A percentile compares a stretch with the other conserved stretches of the same genome.
Evolutionary conservation across 352 stramenopile genomes (phyloP).

Genomic region (Globisporangium okanoganense): DNA sequence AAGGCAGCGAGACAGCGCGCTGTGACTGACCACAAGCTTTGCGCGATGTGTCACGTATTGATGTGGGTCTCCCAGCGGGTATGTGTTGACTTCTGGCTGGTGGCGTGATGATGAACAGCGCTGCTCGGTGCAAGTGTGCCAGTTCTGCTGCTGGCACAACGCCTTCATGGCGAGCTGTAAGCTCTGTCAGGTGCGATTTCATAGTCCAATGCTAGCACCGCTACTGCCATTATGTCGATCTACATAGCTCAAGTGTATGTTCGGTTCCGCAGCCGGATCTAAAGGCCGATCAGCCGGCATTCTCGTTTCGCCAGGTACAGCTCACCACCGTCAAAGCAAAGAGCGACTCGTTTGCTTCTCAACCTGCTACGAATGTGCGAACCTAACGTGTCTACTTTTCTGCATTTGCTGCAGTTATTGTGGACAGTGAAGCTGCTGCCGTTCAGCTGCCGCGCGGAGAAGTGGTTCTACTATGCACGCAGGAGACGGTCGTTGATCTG

Average conservation of each 20-base stretch:
- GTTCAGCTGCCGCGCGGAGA: conserved; percentile 39
- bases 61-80: too few relatives aligned
- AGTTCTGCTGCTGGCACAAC: conserved; percentile 36
- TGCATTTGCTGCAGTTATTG: conserved; percentile 19
- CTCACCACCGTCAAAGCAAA: background rate
- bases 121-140: conserved; percentile 34
- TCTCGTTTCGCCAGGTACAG: conserved; percentile 32
- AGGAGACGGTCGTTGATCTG: conserved; percentile 29
- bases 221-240: too few relatives aligned
- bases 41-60: too few relatives aligned
- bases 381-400: background rate
- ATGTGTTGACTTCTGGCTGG: background rate
- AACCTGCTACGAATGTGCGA: background rate
- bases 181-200: conserved; percentile 23
- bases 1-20: too few relatives aligned
- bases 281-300: conserved; percentile 28
- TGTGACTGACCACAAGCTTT: too few relatives aligned
- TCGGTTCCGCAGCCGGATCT: conserved; percentile 25
- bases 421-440: conserved; percentile 50
- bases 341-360: background rate
- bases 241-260: too few relatives aligned
- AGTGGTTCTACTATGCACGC: conserved; percentile 43
- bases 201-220: background rate
- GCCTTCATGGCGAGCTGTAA: conserved; percentile 32
- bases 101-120: conserved; percentile 18